phyloP scores from a whole-genome alignment of 345 rosid genomes.

The Dovyalis caffra region DNA sequence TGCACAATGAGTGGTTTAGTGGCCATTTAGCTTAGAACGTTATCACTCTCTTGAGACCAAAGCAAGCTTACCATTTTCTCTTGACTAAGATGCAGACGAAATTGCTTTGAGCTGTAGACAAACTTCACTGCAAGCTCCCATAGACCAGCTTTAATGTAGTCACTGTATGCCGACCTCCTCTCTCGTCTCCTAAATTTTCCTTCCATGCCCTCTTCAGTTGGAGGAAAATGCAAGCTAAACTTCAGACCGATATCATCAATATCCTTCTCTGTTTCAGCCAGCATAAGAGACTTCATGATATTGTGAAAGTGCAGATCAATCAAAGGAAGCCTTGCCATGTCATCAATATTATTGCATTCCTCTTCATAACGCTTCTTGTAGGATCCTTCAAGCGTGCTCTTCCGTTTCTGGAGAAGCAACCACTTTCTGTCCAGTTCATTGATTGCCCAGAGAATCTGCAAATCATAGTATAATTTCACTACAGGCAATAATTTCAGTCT shows the following conservation, averaged over 20 bases:
- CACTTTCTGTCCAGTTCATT: slow-evolving; percentile 13
- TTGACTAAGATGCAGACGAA: not conserved
- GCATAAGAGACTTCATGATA: slow-evolving; percentile 2
- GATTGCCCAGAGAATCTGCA: slow-evolving; percentile 12
- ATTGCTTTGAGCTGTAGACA: slow-evolving; percentile 14
- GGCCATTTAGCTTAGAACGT: too few relatives aligned
- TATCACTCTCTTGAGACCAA: too few relatives aligned
- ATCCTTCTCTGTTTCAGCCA: slow-evolving; percentile 11
- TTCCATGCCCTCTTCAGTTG: not conserved
- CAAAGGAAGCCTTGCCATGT: not conserved
- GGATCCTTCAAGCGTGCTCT: not conserved
- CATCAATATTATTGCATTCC: not conserved
- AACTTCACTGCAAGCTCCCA: slow-evolving; percentile 10
- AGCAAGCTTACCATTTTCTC: slow-evolving; percentile 2
- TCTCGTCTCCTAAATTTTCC: slow-evolving; percentile 2
- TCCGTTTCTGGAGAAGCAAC: slow-evolving; percentile 14
- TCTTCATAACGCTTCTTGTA: slow-evolving; percentile 5
- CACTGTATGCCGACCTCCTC: slow-evolving; percentile 1
- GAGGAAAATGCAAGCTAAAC: slow-evolving; percentile 7
- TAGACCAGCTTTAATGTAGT: slow-evolving; percentile 8
- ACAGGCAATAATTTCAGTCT: not conserved
- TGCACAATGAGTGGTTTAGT: too few relatives aligned
- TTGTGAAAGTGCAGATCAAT: not conserved
- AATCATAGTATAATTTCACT: not conserved
- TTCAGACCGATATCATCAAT: slow-evolving; percentile 8